These are phyloP conservation scores for Panicum miliaceum DNA, from an alignment of 176 grass and related monocot genomes.

Conservation along the genomic window DNA sequence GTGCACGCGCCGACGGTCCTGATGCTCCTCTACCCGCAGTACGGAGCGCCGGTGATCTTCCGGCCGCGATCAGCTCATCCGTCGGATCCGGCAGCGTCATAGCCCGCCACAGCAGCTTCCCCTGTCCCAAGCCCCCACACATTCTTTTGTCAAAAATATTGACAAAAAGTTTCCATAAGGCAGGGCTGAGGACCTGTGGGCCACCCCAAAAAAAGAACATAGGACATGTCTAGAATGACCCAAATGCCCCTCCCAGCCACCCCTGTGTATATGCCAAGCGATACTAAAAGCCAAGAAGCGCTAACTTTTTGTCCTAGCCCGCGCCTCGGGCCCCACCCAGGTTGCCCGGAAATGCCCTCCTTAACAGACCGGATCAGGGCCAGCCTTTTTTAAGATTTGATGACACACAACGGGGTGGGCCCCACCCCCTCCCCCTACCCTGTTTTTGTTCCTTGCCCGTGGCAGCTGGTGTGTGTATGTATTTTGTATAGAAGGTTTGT, in stretches of 20 bases:
- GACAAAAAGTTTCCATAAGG: not conserved
- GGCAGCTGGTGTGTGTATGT: slow-evolving; percentile 69
- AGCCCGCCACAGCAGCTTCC: not conserved
- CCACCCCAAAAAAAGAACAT: not conserved
- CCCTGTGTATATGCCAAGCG: slow-evolving; percentile 45
- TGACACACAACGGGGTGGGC: slow-evolving; percentile 9
- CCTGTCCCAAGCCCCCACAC: not conserved
- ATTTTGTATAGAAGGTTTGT: slow-evolving; percentile 60
- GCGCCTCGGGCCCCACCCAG: slow-evolving; percentile 45
- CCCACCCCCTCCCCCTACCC: not conserved
- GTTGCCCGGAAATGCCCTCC: slow-evolving; percentile 68
- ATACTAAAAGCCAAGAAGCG: slow-evolving; percentile 50
- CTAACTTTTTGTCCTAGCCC: slow-evolving; percentile 55
- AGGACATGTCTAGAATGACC: slow-evolving; percentile 23
- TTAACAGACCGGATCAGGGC: slow-evolving; percentile 68
- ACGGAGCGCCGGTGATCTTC: slow-evolving; percentile 74
- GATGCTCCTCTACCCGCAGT: slow-evolving; percentile 83
- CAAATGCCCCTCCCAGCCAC: slow-evolving; percentile 8
- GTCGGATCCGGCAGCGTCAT: not conserved
- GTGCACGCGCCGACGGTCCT: slow-evolving; percentile 77
- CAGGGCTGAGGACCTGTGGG: not conserved
- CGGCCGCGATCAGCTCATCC: not conserved
- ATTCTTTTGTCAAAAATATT: slow-evolving; percentile 11
- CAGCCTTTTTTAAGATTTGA: slow-evolving; percentile 59
- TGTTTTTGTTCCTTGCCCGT: slow-evolving; percentile 45